Base-by-base conservation (phyloP, 805 yeast species). In the Candida tibetensis region DNA sequence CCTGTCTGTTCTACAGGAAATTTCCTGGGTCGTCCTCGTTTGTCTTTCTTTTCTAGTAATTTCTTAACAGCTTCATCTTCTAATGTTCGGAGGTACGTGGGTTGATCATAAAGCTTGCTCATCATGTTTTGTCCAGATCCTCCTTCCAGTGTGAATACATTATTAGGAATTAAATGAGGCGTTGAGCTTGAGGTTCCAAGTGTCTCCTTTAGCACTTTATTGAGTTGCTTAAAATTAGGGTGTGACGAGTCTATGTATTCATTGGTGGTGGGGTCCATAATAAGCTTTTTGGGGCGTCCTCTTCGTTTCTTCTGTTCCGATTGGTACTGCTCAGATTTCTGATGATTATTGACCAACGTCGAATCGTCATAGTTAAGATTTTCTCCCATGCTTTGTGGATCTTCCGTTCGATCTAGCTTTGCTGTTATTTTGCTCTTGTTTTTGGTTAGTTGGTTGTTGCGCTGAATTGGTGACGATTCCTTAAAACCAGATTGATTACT, bases 1-100 rank as follows among this genome's bases (percentile, higher is more conserved):
- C 72, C 76, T 5, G 71, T 64, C 39, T 66, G 68, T 40, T 67
- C 75, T n/a, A 66, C 55, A 1, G 77, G 73, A 38, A 68, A 68
- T 47, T 74, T 74, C 46, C 77, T 58, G 2, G 79, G 79, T 45
- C 79, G 58, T 10, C 79, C 79, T 28, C 77, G 40, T 54, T 66
- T 60, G 55, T 71, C 68, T 49, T 74, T 68, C 49, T 56, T 66
- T 36, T 56, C 53, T 18, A 69, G 48, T 22, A 67, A 53, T 40
- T 62, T 58, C 42, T 63, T 40, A 44, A 62, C 64, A 9, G 62
- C 67, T 23, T 56, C 64, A 27, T 58, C 62, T 17, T 55, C 60
- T 32, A 58, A 53, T 9, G 50, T 57, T 17, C 62, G 47, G 45
- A 58, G 43, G 32, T 52, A 52, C 5, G 62, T 48, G 1, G 64